Evolutionary conservation across 345 rosid species (phyloP).

Genomic region (Ceriops tagal): DNA sequence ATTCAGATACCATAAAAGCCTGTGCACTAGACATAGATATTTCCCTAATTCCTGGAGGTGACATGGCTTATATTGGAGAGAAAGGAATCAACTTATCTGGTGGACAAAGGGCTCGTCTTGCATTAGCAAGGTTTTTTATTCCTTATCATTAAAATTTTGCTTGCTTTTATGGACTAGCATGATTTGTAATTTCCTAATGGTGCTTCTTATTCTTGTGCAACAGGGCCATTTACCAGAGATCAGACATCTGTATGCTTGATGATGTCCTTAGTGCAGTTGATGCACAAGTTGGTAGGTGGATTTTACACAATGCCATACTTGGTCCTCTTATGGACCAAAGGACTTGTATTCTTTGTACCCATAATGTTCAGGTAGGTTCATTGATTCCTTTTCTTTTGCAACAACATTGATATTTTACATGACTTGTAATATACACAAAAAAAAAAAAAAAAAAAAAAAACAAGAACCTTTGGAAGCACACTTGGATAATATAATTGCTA

Average conservation of each 20-base stretch:
- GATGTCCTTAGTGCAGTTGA: constrained; percentile 97
- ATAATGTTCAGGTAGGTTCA: constrained; percentile 65
- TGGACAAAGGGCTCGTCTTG: constrained; percentile 95
- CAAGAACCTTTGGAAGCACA: no score
- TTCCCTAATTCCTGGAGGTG: constrained; percentile 78
- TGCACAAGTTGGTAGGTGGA: constrained; percentile 85
- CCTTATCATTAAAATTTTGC: constrained; percentile 7
- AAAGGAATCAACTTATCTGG: constrained; percentile 94
- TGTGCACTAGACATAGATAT: constrained; percentile 80
- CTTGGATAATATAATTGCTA: no score
- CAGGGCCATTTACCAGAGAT: constrained; percentile 79
- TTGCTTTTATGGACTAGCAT: constrained; percentile 10
- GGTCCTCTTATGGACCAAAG: constrained; percentile 58
- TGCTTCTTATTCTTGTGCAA: constrained; percentile 11
- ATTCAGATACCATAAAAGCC: constrained; percentile 53
- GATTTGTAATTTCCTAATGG: constrained; percentile 6
- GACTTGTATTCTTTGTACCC: constrained; percentile 80
- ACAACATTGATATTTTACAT: background rate
- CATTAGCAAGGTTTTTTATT: constrained; percentile 70
- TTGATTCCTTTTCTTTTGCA: constrained; percentile 5
- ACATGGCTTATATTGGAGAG: constrained; percentile 78
- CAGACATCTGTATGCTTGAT: constrained; percentile 71
- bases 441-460: no score
- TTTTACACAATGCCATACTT: constrained; percentile 60
- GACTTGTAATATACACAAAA: no score